A percentile compares a stretch with the other conserved stretches of the same genome.
Conservation (phyloP, 768 basidiomycete species). For the Clavulina sp. region DNA sequence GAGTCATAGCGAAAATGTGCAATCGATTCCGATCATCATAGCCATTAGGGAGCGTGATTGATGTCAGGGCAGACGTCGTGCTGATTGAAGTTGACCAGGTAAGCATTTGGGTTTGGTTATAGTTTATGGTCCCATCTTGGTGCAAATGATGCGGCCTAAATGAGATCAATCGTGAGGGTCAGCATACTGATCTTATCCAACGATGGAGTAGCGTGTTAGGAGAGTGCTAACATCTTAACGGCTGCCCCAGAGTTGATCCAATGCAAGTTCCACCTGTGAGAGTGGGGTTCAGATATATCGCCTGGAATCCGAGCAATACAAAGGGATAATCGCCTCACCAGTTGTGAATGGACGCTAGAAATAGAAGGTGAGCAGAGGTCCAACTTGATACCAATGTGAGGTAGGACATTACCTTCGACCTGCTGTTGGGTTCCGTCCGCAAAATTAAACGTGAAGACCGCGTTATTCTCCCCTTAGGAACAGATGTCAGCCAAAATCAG, state of each 20-base stretch:
- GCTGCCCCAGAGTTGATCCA: slow-evolving; percentile 14
- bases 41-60: slow-evolving; percentile 27
- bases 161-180: background rate
- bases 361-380: background rate
- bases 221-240: slow-evolving; percentile 11
- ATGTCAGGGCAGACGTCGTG: slow-evolving; percentile 25
- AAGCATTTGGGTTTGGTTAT: slow-evolving; percentile 14
- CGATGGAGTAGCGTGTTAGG: background rate
- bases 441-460: slow-evolving; percentile 24
- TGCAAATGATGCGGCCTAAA: slow-evolving; percentile 12
- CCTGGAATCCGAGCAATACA: background rate
- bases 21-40: slow-evolving; percentile 19
- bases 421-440: slow-evolving; percentile 10
- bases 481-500: background rate
- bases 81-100: slow-evolving; percentile 13
- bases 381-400: background rate
- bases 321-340: slow-evolving; percentile 2
- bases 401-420: slow-evolving; percentile 7
- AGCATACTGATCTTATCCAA: background rate
- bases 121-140: slow-evolving; percentile 4
- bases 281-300: background rate
- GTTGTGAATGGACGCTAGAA: slow-evolving; percentile 11
- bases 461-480: slow-evolving; percentile 28
- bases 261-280: slow-evolving; percentile 12
- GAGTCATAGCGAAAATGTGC: slow-evolving; percentile 14